phyloP scores from a whole-genome alignment of 331 rosid species.

The Malus hybrid region DNA sequence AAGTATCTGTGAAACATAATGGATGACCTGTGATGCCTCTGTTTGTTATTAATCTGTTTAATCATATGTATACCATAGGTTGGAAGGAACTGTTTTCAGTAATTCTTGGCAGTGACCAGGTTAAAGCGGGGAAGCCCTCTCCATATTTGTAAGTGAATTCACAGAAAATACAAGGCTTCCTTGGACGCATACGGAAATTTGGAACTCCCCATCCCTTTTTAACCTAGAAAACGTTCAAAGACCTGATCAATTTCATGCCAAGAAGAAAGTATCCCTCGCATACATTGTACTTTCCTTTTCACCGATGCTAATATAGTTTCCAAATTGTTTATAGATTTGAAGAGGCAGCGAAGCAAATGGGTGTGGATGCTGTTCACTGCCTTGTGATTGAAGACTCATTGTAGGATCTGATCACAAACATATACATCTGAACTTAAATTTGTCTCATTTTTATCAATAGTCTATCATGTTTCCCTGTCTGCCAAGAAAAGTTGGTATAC shows the following conservation, averaged over 20 bases:
- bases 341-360: slow-evolving; percentile 78
- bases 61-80: slow-evolving; percentile 28
- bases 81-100: slow-evolving; percentile 70
- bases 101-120: slow-evolving; percentile 79
- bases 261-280: neutral
- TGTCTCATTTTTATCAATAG: neutral
- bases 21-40: neutral
- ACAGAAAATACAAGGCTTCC: neutral
- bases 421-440: neutral
- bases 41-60: neutral
- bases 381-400: slow-evolving; percentile 79
- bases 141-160: slow-evolving; percentile 59
- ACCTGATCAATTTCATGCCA: neutral
- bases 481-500: neutral
- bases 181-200: neutral
- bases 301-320: too few relatives aligned
- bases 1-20: neutral
- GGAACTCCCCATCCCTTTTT: neutral
- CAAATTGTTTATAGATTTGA: slow-evolving; percentile 45
- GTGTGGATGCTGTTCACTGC: slow-evolving; percentile 45
- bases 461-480: too few relatives aligned
- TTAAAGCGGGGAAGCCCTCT: slow-evolving; percentile 69
- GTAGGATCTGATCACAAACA: slow-evolving; percentile 29
- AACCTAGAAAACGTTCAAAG: neutral
- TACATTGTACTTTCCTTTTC: neutral